Conservation (phyloP, 129 eudicot genomes). For the Flaveria trinervia region DNA sequence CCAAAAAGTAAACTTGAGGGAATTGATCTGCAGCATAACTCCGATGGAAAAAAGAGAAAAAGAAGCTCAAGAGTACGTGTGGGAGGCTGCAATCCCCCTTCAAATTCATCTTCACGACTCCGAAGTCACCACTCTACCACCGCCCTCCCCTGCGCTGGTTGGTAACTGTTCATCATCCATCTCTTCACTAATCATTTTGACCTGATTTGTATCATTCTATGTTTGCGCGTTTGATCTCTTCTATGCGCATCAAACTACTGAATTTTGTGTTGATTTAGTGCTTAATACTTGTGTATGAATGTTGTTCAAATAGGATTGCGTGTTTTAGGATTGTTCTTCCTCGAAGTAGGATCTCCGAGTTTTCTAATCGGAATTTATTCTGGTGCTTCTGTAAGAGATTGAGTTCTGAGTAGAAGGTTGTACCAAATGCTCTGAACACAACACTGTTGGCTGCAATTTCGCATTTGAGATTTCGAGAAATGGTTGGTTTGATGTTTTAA, state of each 20-base stretch:
- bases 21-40: slow-evolving; percentile 13
- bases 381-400: not conserved
- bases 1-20: slow-evolving; percentile 24
- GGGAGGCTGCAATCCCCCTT: slow-evolving; percentile 92
- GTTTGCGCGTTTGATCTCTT: slow-evolving; percentile 4
- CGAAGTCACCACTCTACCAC: slow-evolving; percentile 95
- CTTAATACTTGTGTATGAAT: not conserved
- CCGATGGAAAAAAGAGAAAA: slow-evolving; percentile 49
- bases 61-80: slow-evolving; percentile 69
- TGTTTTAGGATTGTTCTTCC: not conserved
- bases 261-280: slow-evolving; percentile 1
- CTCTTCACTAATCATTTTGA: not conserved
- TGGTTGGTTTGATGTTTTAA: not conserved
- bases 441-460: not conserved
- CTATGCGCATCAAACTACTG: not conserved
- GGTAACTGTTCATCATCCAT: not conserved
- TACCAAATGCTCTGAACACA: not conserved
- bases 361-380: slow-evolving; percentile 19
- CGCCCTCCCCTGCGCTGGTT: slow-evolving; percentile 91
- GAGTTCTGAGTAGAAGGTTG: not conserved
- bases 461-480: not conserved
- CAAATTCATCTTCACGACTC: slow-evolving; percentile 97
- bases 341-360: slow-evolving; percentile 1
- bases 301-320: not conserved
- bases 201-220: not conserved